A percentile compares a stretch with the other conserved stretches of the same genome.
These are phyloP conservation scores for Xerocomellus amylosporus DNA, from an alignment of 768 basidiomycete genomes.

Conservation along the genomic window DNA sequence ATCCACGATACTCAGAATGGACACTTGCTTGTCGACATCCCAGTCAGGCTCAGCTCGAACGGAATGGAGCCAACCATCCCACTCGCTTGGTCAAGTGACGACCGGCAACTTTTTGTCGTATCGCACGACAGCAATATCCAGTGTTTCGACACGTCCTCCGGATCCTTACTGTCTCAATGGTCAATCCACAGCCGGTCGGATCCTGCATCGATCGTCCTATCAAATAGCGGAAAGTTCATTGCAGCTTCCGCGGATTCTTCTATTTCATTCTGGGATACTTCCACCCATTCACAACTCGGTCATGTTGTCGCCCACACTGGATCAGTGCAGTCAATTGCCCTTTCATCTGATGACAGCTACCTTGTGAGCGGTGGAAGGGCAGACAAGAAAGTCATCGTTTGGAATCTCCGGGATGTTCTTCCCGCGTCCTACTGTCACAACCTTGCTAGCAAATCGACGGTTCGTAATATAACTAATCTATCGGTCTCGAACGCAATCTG, in stretches of 20 bases:
- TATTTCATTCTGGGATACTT: slow-evolving; percentile 16
- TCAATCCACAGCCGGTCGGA: not conserved
- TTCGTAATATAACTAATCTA: not conserved
- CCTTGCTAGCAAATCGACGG: not conserved
- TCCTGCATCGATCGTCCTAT: slow-evolving; percentile 11
- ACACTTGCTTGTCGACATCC: slow-evolving; percentile 5
- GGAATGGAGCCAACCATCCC: slow-evolving; percentile 15
- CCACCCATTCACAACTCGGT: slow-evolving; percentile 8
- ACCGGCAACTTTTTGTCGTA: slow-evolving; percentile 6
- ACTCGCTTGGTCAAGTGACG: slow-evolving; percentile 19
- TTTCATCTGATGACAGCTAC: slow-evolving; percentile 6
- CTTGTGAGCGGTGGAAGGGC: slow-evolving; percentile 12
- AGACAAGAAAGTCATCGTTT: slow-evolving; percentile 6
- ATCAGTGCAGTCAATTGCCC: slow-evolving; percentile 10
- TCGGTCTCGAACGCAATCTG: not conserved
- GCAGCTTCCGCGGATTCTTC: slow-evolving; percentile 5
- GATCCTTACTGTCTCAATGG: slow-evolving; percentile 13
- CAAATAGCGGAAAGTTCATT: slow-evolving; percentile 12
- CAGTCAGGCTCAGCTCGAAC: slow-evolving; percentile 8
- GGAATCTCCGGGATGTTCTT: slow-evolving; percentile 5
- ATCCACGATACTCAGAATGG: slow-evolving; percentile 10
- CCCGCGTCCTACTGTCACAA: slow-evolving; percentile 2
- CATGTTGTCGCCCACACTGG: slow-evolving; percentile 3
- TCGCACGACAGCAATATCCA: slow-evolving; percentile 10
- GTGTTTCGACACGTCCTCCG: slow-evolving; percentile 10